Evolutionary conservation across 345 rosid genomes (phyloP).

Genomic region (Balakata baccata): DNA sequence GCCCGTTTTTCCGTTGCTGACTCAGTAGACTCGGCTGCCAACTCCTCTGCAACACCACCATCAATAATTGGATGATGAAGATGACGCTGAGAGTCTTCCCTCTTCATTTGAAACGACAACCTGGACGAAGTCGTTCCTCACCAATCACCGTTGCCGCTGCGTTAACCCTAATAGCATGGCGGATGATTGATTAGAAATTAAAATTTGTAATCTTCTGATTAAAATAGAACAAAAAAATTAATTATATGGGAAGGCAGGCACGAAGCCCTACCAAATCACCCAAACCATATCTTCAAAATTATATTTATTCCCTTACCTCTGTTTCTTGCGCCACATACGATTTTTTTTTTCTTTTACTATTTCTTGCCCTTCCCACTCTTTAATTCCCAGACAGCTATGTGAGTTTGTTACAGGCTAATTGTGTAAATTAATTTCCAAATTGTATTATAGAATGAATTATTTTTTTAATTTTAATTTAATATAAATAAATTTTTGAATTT

Average conservation of each 20-base stretch:
- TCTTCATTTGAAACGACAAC: slow-evolving; percentile 20
- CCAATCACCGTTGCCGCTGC: slow-evolving; percentile 7
- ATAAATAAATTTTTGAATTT: too few species aligned
- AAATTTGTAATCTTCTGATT: neutral
- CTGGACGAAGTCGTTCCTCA: neutral
- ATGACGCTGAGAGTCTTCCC: neutral
- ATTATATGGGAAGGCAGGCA: neutral
- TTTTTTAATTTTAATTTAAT: too few species aligned
- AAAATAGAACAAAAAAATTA: too few species aligned
- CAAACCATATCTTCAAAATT: neutral
- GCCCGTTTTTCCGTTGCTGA: slow-evolving; percentile 67
- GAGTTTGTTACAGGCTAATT: too few species aligned
- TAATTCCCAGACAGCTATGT: neutral
- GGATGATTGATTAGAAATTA: neutral
- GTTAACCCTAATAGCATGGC: slow-evolving; percentile 19
- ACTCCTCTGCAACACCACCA: slow-evolving; percentile 61
- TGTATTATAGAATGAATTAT: too few species aligned
- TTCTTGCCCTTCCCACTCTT: neutral
- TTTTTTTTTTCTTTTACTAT: neutral
- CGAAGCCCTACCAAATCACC: neutral
- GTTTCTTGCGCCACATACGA: neutral
- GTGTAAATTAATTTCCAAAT: too few species aligned
- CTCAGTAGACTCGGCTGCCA: slow-evolving; percentile 92
- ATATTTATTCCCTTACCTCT: neutral
- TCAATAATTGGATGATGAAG: slow-evolving; percentile 5